These are phyloP conservation scores for Tylopilus felleus DNA, from an alignment of 768 basidiomycete species.

Conservation along the genomic window DNA sequence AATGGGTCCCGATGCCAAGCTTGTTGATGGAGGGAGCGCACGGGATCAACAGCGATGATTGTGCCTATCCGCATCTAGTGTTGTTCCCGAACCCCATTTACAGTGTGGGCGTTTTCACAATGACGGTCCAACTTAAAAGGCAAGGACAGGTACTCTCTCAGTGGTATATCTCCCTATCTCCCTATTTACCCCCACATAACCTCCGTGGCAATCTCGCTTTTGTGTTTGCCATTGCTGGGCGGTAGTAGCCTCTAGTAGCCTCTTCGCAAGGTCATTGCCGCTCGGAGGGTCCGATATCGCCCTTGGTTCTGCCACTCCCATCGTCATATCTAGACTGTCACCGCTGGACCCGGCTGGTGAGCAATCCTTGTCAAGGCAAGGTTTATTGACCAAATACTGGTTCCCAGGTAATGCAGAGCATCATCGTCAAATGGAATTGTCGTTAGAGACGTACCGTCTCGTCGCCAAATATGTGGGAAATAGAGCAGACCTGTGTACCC, in stretches of 20 bases:
- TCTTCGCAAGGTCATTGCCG: background rate
- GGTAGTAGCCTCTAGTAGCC: background rate
- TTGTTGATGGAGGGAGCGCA: background rate
- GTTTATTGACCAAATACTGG: background rate
- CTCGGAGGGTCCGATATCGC: background rate
- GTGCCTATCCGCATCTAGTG: constrained; percentile 14
- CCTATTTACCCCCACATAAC: background rate
- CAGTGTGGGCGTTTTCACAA: constrained; percentile 1
- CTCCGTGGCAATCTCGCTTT: background rate
- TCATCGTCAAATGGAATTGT: constrained; percentile 50
- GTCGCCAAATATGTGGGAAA: constrained; percentile 51
- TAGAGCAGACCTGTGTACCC: constrained; percentile 51
- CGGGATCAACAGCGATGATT: constrained; percentile 8
- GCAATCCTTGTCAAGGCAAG: background rate
- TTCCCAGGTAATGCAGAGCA: constrained; percentile 35
- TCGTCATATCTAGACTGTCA: background rate
- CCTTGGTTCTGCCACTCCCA: background rate
- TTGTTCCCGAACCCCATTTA: constrained; percentile 9
- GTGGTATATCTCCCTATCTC: constrained; percentile 3
- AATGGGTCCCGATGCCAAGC: constrained; percentile 1
- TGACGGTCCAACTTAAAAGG: constrained; percentile 13
- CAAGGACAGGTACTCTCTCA: background rate
- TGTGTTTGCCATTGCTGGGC: background rate
- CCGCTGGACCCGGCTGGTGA: constrained; percentile 8
- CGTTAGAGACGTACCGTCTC: constrained; percentile 55